Percentiles rank a stretch among this genome's conserved stretches.
Conservation (phyloP, 2,329 filamentous ascomycete genomes). For the Clarireedia paspali region DNA sequence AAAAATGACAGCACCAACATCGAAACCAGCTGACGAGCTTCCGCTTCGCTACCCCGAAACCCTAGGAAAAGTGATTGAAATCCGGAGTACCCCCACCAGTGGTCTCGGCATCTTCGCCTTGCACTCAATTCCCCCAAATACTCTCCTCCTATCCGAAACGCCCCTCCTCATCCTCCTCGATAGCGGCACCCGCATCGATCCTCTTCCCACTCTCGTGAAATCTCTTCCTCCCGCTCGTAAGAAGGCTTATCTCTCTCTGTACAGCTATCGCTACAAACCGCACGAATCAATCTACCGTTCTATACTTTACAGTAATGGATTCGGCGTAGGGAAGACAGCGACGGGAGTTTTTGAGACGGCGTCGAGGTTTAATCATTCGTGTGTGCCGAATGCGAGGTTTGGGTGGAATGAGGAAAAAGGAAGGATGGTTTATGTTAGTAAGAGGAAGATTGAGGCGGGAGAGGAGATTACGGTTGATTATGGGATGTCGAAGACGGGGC, state of each 20-base stretch:
- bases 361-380: constrained; percentile 14
- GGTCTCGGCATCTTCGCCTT: constrained; percentile 22
- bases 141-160: constrained; percentile 17
- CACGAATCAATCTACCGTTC: constrained; percentile 13
- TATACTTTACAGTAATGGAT: constrained; percentile 23
- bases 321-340: constrained; percentile 12
- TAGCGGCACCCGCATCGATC: constrained; percentile 14
- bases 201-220: constrained; percentile 13
- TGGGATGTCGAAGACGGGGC: constrained; percentile 15
- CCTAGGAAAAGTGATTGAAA: constrained; percentile 15
- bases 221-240: constrained; percentile 11
- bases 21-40: neutral
- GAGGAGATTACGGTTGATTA: constrained; percentile 26
- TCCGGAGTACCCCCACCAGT: constrained; percentile 13
- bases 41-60: constrained; percentile 19
- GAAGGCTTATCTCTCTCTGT: constrained; percentile 13
- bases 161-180: constrained; percentile 18
- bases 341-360: constrained; percentile 21
- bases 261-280: constrained; percentile 10
- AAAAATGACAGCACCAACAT: neutral
- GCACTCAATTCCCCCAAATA: constrained; percentile 14
- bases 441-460: constrained; percentile 15
- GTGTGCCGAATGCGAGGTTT: constrained; percentile 20
- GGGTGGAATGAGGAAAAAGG: constrained; percentile 17
- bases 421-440: constrained; percentile 20